Evolutionary conservation across 768 basidiomycete genomes (phyloP).

Genomic region (Galerina sulciceps): DNA sequence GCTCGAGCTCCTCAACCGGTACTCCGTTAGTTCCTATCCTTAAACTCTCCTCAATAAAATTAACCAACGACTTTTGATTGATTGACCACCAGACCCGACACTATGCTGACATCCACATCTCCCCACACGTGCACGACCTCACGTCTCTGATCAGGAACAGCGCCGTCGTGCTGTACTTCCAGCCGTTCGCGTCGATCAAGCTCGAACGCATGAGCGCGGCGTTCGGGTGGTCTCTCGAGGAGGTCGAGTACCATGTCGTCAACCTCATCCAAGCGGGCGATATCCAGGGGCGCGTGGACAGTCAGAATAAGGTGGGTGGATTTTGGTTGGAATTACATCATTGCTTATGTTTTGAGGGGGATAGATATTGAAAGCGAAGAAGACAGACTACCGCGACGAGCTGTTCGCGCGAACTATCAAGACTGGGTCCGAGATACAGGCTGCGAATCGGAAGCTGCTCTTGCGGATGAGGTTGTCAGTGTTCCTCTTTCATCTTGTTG

Average conservation of each 20-base stretch:
- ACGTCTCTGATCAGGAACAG: constrained; percentile 73
- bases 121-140: constrained; percentile 66
- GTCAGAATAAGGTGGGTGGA: constrained; percentile 76
- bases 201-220: constrained; percentile 85
- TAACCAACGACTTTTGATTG: background rate
- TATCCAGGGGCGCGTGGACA: constrained; percentile 86
- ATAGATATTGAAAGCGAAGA: constrained; percentile 80
- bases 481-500: background rate
- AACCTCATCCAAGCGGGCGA: constrained; percentile 75
- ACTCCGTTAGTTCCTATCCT: constrained; percentile 56
- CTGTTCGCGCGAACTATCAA: constrained; percentile 79
- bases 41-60: constrained; percentile 1
- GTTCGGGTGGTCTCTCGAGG: constrained; percentile 80
- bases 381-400: constrained; percentile 77
- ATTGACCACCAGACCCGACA: constrained; percentile 66
- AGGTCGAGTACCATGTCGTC: constrained; percentile 77
- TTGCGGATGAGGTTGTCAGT: constrained; percentile 83
- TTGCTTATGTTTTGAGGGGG: background rate
- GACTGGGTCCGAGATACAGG: constrained; percentile 71
- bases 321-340: background rate
- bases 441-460: constrained; percentile 77
- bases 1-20: constrained; percentile 71
- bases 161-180: constrained; percentile 87
- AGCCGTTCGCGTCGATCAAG: constrained; percentile 85
- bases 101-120: constrained; percentile 77